Evolutionary conservation across 2,329 filamentous ascomycete genomes (phyloP), one percentile per base, ranked within the genome.

Genomic region (Hymenoscyphus fructigenus): DNA sequence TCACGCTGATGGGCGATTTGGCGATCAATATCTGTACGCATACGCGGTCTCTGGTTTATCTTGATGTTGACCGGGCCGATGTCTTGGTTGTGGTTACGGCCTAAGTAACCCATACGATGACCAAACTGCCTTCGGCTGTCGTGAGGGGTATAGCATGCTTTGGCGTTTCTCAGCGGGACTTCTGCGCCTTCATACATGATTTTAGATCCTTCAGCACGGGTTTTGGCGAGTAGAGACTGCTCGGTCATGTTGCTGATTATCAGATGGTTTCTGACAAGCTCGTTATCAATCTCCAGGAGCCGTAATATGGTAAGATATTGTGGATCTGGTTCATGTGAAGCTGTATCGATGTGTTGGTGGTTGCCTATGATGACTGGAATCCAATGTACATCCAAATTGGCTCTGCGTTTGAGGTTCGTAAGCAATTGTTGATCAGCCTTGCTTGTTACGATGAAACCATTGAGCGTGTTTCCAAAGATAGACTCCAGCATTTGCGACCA

Each of bases 401-500:
- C 74, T 61, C 80, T 81, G 47, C 83, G 83, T 82, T 96, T 90
- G 69, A 96, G 77, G 2, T 76, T 76, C 17, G 82, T 84, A 3
- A 99, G 81, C 6, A 86, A 82, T n/a, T 83, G 82, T 75, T 92
- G 88, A 74, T 99, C 95, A 14, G 81, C 78, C 72, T 91, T 92
- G 76, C 82, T 92, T 5, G 86, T 88, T 53, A 97, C 93, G 60
- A 96, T 85, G 73, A 98, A 99, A 1, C 85, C 88, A 67, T 87
- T 90, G 36, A 98, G 79, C 0, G 80, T 82, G 3, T 77, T 78
- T n/a, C 91, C 91, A 57, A 97, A 83, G 1, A 85, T 85, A 67
- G 85, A 90, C 75, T 99, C 95, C 15, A 99, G 77, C 55, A 96
- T 87, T 0, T 86, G 84, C 1, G 89, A 90, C 95, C 95, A 99